A percentile compares a stretch with the other conserved stretches of the same genome.
Conservation (phyloP, 78 protist species). For the Protostelium mycophagum region DNA sequence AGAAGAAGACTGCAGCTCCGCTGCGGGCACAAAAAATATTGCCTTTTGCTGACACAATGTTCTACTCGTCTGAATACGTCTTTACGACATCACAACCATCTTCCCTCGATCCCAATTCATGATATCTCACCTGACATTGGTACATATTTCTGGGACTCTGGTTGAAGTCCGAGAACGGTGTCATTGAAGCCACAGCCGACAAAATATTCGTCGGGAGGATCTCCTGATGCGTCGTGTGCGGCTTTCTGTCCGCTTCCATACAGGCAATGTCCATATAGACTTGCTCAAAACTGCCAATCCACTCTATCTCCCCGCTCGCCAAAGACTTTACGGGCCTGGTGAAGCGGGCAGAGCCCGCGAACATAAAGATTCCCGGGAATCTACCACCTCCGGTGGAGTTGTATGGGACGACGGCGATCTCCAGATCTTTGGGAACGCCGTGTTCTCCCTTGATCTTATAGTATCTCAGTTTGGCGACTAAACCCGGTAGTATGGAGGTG, state of each 20-base stretch:
- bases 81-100: not conserved
- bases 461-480: constrained; percentile 25
- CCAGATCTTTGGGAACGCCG: constrained; percentile 31
- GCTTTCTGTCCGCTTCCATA: constrained; percentile 32
- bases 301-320: constrained; percentile 41
- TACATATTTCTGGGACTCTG: constrained; percentile 99
- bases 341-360: constrained; percentile 76
- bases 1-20: no score
- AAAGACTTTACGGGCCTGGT: constrained; percentile 88
- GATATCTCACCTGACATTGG: constrained; percentile 71
- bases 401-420: constrained; percentile 39
- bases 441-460: constrained; percentile 37
- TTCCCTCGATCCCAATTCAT: not conserved
- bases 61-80: no score
- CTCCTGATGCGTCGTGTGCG: constrained; percentile 81
- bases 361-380: constrained; percentile 73
- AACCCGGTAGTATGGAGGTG: not conserved
- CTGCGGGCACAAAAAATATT: no score
- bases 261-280: constrained; percentile 85
- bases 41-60: no score
- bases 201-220: constrained; percentile 75
- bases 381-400: constrained; percentile 6
- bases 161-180: constrained; percentile 97
- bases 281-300: constrained; percentile 94
- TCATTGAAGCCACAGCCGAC: constrained; percentile 84